Conservation (phyloP, 179 eudicot species). For the Spergularia azorica region DNA sequence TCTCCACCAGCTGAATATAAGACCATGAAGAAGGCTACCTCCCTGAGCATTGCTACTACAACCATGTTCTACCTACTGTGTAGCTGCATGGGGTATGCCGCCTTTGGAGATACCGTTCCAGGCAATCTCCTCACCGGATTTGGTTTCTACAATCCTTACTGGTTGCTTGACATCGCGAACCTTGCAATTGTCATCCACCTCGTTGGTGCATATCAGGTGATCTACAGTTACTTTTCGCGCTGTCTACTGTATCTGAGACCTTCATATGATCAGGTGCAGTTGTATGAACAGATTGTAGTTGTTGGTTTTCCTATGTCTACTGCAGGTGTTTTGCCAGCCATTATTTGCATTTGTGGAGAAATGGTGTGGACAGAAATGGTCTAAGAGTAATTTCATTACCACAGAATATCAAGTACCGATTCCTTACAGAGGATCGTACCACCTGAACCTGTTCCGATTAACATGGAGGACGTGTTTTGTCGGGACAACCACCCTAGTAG, state of each 20-base stretch:
- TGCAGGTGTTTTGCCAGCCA: slow-evolving; percentile 47
- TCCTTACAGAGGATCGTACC: slow-evolving; percentile 36
- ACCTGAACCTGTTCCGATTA: slow-evolving; percentile 44
- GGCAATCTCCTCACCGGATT: slow-evolving; percentile 65
- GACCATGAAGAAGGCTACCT: slow-evolving; percentile 46
- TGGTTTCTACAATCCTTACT: slow-evolving; percentile 70
- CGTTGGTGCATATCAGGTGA: slow-evolving; percentile 60
- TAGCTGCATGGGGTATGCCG: slow-evolving; percentile 69
- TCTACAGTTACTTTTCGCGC: no score
- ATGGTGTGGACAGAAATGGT: slow-evolving; percentile 36
- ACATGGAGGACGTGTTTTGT: slow-evolving; percentile 44
- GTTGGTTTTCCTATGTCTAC: no score
- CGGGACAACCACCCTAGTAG: slow-evolving; percentile 32
- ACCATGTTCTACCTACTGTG: slow-evolving; percentile 53
- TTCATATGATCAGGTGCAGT: no score
- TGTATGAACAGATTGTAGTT: no score
- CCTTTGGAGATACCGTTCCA: slow-evolving; percentile 62
- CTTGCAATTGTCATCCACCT: slow-evolving; percentile 61
- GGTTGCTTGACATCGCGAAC: slow-evolving; percentile 65
- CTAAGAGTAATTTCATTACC: slow-evolving; percentile 41
- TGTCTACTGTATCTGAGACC: no score
- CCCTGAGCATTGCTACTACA: slow-evolving; percentile 34
- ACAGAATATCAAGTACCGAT: slow-evolving; percentile 33
- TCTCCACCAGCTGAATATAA: slow-evolving; percentile 41
- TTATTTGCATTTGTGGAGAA: slow-evolving; percentile 51